Evolutionary conservation across 2,329 filamentous ascomycete species (phyloP).

Genomic region (Elsinoe perseae): DNA sequence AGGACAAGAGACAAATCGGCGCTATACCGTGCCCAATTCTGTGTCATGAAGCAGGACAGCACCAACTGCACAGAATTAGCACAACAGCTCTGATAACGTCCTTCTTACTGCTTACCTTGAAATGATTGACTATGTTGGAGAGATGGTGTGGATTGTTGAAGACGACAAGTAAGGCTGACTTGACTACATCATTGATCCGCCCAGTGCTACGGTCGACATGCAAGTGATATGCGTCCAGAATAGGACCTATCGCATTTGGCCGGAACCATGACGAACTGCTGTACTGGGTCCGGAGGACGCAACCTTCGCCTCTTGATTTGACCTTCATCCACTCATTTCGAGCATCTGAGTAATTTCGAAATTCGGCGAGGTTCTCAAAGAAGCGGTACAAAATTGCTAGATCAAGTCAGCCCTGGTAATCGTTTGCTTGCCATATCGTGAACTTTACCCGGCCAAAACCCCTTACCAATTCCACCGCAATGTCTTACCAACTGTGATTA

Average conservation of each 20-base stretch:
- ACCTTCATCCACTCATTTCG: neutral
- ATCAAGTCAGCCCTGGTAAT: constrained; percentile 24
- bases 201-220: neutral
- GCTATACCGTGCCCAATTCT: neutral
- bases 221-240: neutral
- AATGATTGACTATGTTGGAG: constrained; percentile 76
- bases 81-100: neutral
- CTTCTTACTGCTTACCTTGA: constrained; percentile 42
- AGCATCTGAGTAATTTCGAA: constrained; percentile 21
- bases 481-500: constrained; percentile 7
- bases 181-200: neutral
- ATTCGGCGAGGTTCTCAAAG: constrained; percentile 73
- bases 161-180: constrained; percentile 43
- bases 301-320: neutral
- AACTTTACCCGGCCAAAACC: constrained; percentile 82
- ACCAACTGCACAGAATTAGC: constrained; percentile 52
- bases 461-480: constrained; percentile 79
- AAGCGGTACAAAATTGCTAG: constrained; percentile 87
- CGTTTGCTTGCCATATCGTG: constrained; percentile 16
- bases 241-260: neutral
- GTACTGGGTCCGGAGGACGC: neutral
- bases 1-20: neutral
- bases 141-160: constrained; percentile 68
- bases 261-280: neutral
- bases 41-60: neutral